Percentiles rank a stretch among this genome's conserved stretches.
These are phyloP conservation scores for Quercus dentata DNA, from an alignment of 306 rosid genomes.

Conservation along the genomic window DNA sequence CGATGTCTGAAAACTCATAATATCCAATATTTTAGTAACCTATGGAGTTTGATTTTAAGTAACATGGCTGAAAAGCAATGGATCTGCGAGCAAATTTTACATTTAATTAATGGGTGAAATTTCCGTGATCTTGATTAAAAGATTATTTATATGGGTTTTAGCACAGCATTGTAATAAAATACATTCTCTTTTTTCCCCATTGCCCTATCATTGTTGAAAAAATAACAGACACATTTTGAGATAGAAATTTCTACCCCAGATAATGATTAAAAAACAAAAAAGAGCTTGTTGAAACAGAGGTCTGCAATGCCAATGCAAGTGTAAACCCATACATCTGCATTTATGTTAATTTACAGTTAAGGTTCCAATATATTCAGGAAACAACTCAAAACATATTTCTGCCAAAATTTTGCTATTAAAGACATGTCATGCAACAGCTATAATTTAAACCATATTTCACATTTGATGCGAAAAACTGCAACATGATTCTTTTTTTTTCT, in stretches of 20 bases:
- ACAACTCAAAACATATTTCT: no score
- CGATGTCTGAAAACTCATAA: conserved; percentile 46
- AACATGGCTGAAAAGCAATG: neutral
- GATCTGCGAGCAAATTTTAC: neutral
- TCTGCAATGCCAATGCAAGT: neutral
- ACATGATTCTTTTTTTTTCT: neutral
- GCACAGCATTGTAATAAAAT: neutral
- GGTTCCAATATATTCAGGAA: no score
- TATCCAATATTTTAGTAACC: neutral
- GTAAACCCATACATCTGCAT: no score
- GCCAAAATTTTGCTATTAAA: no score
- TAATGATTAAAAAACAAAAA: neutral
- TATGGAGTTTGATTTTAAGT: neutral
- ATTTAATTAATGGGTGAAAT: neutral
- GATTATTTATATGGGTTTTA: neutral
- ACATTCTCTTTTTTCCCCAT: neutral
- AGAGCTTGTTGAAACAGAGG: neutral
- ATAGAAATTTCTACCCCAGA: neutral
- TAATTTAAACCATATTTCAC: neutral
- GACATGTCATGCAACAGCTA: neutral
- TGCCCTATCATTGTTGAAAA: neutral
- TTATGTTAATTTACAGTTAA: no score
- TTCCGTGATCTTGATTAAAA: neutral
- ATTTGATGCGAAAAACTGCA: neutral
- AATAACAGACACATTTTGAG: neutral